Conservation (phyloP, 2,329 filamentous ascomycete species). For the Penicillium psychrosexuale region DNA sequence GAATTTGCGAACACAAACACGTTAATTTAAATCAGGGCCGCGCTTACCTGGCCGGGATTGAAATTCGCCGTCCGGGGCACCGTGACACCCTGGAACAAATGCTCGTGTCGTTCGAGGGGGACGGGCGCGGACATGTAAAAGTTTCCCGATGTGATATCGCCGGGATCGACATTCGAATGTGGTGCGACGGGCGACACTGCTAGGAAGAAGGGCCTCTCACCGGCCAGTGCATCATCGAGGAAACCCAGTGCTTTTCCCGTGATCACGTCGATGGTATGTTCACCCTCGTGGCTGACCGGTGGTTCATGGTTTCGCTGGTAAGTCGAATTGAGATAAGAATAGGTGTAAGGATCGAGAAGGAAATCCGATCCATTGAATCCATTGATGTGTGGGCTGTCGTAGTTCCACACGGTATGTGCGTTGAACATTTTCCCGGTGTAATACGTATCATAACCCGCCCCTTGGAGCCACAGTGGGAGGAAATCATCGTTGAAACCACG, state of each 20-base stretch:
- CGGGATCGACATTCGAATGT: slow-evolving; percentile 56
- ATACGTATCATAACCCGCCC: slow-evolving; percentile 53
- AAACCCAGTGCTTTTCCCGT: slow-evolving; percentile 58
- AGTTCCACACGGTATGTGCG: slow-evolving; percentile 49
- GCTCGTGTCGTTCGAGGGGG: slow-evolving; percentile 58
- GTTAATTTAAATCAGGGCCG: not conserved
- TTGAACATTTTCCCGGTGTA: slow-evolving; percentile 59
- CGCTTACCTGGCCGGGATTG: slow-evolving; percentile 58
- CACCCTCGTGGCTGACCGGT: slow-evolving; percentile 55
- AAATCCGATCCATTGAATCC: slow-evolving; percentile 46
- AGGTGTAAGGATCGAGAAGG: slow-evolving; percentile 53
- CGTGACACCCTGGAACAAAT: slow-evolving; percentile 59
- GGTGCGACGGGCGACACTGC: slow-evolving; percentile 64
- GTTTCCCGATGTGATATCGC: slow-evolving; percentile 22
- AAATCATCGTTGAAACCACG: slow-evolving; percentile 52
- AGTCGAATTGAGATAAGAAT: slow-evolving; percentile 64
- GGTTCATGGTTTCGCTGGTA: slow-evolving; percentile 59
- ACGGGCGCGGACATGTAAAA: slow-evolving; percentile 51
- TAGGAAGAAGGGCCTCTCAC: slow-evolving; percentile 63
- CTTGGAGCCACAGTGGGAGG: slow-evolving; percentile 53
- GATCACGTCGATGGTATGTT: slow-evolving; percentile 60
- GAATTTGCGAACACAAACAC: not conserved
- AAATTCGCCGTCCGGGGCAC: slow-evolving; percentile 64
- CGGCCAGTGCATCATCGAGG: slow-evolving; percentile 57
- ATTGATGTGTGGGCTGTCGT: slow-evolving; percentile 39